These are phyloP conservation scores for Lonicera japonica DNA, from an alignment of 129 eudicot species.

Conservation along the genomic window DNA sequence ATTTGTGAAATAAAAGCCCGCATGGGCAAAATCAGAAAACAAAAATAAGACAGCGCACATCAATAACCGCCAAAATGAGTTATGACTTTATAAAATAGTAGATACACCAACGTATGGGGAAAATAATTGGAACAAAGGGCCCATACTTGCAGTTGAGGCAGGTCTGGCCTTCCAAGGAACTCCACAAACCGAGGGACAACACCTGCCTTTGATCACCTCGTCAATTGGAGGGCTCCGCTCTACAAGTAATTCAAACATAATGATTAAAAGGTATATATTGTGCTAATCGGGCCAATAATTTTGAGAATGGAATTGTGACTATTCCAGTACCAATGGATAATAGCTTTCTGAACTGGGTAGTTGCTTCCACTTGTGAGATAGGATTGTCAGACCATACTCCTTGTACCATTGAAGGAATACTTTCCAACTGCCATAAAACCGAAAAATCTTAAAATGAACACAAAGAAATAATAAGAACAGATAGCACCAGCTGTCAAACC, in stretches of 20 bases:
- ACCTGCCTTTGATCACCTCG: conserved; percentile 55
- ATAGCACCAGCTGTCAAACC: not conserved
- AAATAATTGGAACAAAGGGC: not conserved
- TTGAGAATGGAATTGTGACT: too few species aligned
- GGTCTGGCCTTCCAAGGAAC: conserved; percentile 48
- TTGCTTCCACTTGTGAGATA: conserved; percentile 55
- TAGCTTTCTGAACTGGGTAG: conserved; percentile 63
- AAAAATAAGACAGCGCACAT: too few species aligned
- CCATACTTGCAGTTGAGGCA: conserved; percentile 57
- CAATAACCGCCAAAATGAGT: too few species aligned
- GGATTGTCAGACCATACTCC: conserved; percentile 67
- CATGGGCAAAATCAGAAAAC: too few species aligned
- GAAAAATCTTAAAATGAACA: not conserved
- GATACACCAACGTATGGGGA: not conserved
- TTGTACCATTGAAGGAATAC: conserved; percentile 58
- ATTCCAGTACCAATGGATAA: conserved; percentile 47
- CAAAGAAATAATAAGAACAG: not conserved
- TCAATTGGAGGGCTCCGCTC: conserved; percentile 66
- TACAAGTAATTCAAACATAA: conserved; percentile 9
- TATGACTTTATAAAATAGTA: too few species aligned
- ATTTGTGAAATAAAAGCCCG: too few species aligned
- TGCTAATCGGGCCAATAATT: too few species aligned
- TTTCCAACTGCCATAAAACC: conserved; percentile 40
- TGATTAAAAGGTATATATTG: not conserved
- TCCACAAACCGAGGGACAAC: conserved; percentile 58